Percentiles rank a stretch among this genome's conserved stretches.
These are phyloP conservation scores for Penicillium fuscoglaucum DNA, from an alignment of 2,329 filamentous ascomycete species.

Conservation along the genomic window DNA sequence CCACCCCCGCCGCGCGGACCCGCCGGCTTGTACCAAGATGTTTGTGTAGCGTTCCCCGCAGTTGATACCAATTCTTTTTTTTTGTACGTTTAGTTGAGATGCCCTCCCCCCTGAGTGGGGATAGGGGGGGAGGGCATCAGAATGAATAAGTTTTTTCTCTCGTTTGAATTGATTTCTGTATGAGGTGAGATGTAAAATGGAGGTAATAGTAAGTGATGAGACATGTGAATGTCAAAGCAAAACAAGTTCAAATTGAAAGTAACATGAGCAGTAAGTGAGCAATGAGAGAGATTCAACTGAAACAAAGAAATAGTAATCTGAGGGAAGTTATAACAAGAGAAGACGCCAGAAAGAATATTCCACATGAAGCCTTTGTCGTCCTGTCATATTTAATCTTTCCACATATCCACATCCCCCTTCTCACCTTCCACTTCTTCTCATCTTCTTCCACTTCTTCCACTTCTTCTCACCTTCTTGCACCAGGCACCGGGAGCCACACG, in stretches of 20 bases:
- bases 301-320: neutral
- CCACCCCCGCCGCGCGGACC: conserved; percentile 14
- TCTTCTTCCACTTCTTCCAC: neutral
- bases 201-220: neutral
- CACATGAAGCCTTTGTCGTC: too few species aligned
- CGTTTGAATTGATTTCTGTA: neutral
- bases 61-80: conserved; percentile 11
- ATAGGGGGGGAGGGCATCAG: conserved; percentile 2
- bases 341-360: neutral
- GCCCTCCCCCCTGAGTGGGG: conserved; percentile 2
- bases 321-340: neutral
- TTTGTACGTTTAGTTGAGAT: conserved; percentile 8
- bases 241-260: neutral
- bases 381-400: neutral
- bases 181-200: neutral
- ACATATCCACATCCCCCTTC: neutral
- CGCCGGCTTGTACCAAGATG: conserved; percentile 1
- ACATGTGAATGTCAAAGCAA: neutral
- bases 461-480: neutral
- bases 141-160: neutral
- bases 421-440: neutral
- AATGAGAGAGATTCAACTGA: neutral
- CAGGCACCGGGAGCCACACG: neutral
- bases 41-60: conserved; percentile 10
- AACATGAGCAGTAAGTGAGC: neutral